phyloP scores from a whole-genome alignment of 2,329 filamentous ascomycete species.

The Colletotrichum sp. region DNA sequence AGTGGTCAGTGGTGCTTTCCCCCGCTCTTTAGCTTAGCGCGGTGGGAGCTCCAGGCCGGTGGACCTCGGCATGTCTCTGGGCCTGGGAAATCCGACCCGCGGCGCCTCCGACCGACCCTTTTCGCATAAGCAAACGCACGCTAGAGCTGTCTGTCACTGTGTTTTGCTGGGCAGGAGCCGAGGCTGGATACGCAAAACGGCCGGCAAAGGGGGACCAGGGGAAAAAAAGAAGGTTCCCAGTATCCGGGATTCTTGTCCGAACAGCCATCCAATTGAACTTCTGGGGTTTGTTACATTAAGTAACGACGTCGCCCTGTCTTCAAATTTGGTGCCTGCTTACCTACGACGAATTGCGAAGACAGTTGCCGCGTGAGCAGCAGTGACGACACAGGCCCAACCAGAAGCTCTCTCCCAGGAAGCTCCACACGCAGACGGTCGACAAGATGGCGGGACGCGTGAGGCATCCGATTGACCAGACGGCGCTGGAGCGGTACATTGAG shows the following conservation, averaged over 20 bases:
- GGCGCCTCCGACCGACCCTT: neutral
- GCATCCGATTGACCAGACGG: conserved; percentile 85
- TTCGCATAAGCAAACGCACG: neutral
- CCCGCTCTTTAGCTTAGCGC: neutral
- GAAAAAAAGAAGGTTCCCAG: neutral
- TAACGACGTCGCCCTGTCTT: neutral
- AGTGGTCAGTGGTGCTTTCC: neutral
- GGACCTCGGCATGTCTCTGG: conserved; percentile 23
- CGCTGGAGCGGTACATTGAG: conserved; percentile 80
- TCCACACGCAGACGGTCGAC: neutral
- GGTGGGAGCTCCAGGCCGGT: neutral
- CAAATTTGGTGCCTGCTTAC: neutral
- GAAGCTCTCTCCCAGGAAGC: neutral
- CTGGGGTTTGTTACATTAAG: neutral
- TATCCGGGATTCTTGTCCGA: neutral
- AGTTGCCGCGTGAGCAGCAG: neutral
- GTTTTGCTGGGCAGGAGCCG: neutral
- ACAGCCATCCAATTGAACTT: too few species aligned
- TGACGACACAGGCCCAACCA: neutral
- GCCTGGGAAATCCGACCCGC: neutral
- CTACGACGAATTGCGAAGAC: neutral
- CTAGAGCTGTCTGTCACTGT: neutral
- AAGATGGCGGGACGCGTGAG: conserved; percentile 85
- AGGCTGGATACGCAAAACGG: neutral
- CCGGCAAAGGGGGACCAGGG: neutral